Evolutionary conservation across 164 flowering plant genomes (phyloP), one percentile per base, ranked within the genome.

Genomic region (Aristolochia fimbriata): DNA sequence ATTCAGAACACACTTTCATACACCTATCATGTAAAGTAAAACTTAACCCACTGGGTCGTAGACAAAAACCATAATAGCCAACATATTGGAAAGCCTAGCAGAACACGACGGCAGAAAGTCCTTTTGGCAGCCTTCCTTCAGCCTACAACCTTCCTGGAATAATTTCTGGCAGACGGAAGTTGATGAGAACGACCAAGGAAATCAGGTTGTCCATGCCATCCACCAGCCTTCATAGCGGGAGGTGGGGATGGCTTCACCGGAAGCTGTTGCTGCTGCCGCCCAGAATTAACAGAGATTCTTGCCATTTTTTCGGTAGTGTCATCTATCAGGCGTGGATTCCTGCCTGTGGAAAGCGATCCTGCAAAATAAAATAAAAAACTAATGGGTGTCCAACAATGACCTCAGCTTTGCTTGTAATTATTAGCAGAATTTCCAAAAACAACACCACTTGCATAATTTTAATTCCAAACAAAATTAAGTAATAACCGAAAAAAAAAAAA

Each of bases 71-170:
- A 27, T 3, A 5, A 37, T 7, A 37, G 43, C 10, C 43, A 37
- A 37, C 30, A 27, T 27, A 3, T 10, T 6, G 43, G 11, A 37
- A 37, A 37, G 43, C 43, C 12, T 7, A 37, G 43, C 4, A 37
- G 43, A 37, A 37, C 43, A 37, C 43, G 8, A 37, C 0, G 11
- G 43, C 43, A 37, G 10, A 37, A 27, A 37, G 43, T 37, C 43
- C 8, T 1, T 37, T 5, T 0, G 43, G 10, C 12, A 37, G 10
- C 4, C 43, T 37, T 37, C 43, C 43, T 37, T 86, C 71, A 84
- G 21, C 96, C 88, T 3, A 63, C 89, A 47, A 83, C 91, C 64
- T 83, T 85, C 71, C 91, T 71, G 8, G 83, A 16, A 19, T 64
- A 76, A 23, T 68, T 66, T 71, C 86, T 68, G 54, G 74, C 80